Base-by-base conservation (phyloP, 2,329 filamentous ascomycete species). In the Apiospora koreana region DNA sequence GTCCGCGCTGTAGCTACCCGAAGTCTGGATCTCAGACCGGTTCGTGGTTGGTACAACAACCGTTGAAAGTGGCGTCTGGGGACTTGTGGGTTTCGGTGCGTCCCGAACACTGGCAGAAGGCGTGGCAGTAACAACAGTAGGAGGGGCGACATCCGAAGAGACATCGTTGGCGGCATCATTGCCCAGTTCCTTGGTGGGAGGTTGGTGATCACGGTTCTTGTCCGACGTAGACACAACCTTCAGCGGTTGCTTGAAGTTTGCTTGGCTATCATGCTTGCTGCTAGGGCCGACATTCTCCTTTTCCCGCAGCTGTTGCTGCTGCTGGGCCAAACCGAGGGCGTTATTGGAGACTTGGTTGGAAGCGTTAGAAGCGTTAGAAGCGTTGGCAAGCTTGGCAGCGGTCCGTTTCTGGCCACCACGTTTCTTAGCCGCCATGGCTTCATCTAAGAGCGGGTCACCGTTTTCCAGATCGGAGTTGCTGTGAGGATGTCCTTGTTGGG, bases 1-100 rank as follows among this genome's bases (percentile, higher is more conserved):
- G 67, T 68, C 62, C 54, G 74, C 69, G 72, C 74, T 78, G 78
- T 77, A 72, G 77, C 73, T 76, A 80, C 75, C 78, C 77, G 78
- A 69, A 68, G 74, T 74, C 72, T 76, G 76, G 71, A 70, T 67
- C 71, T 75, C 74, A 66, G 69, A 68, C 65, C 72, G 71, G 54
- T 74, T 72, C 67, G 75, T 73, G 25, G 50, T 66, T 68, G 69
- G 68, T 65, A 70, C 69, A 65, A 78, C 74, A 69, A 73, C 72
- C 28, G 72, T 72, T 69, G 71, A 46, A 65, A 71, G 71, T 66
- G 70, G 58, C 62, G 66, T 43, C 43, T 73, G 67, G 45, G 69
- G 70, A 38, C 23, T 58, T 21, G 62, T 67, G 3, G 48, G 41
- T 45, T 28, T 69, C 38, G 43, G 46, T 65, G 65, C 67, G 23